Evolutionary conservation across 192 early-diverging fungal genomes (phyloP).

Genomic region (Helicostylum pulchrum): DNA sequence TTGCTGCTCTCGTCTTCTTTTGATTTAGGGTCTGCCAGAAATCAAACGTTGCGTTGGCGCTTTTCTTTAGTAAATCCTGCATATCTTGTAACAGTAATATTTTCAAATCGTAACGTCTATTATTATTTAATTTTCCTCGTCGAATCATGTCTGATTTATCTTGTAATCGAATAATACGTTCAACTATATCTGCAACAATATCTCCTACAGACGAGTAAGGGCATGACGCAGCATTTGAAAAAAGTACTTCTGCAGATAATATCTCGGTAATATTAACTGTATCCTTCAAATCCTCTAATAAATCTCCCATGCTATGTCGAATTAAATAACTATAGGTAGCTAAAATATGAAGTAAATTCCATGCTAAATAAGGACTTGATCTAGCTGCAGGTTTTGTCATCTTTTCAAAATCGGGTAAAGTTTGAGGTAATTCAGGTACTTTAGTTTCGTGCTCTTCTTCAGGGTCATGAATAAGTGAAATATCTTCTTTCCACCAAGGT

Average conservation of each 20-base stretch:
- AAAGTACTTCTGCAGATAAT: slow-evolving; percentile 14
- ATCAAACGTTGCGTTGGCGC: not conserved
- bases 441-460: not conserved
- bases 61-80: not conserved
- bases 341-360: slow-evolving; percentile 15
- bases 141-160: not conserved
- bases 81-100: not conserved
- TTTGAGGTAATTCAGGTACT: not conserved
- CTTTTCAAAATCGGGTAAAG: slow-evolving; percentile 13
- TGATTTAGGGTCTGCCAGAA: slow-evolving; percentile 8
- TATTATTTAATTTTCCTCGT: not conserved
- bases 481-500: slow-evolving; percentile 14
- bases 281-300: slow-evolving; percentile 11
- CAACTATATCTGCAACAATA: not conserved
- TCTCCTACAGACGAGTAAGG: not conserved
- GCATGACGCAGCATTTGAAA: slow-evolving; percentile 8
- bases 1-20: not conserved
- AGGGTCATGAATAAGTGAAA: not conserved
- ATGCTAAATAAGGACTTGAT: not conserved
- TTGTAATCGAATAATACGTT: not conserved
- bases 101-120: slow-evolving; percentile 1
- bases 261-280: not conserved
- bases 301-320: slow-evolving; percentile 18
- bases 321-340: slow-evolving; percentile 23
- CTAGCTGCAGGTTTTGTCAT: not conserved